Percentiles rank a stretch among this genome's conserved stretches.
These are phyloP conservation scores for Platanthera guangdongensis DNA, from an alignment of 106 monocot genomes.

Conservation along the genomic window DNA sequence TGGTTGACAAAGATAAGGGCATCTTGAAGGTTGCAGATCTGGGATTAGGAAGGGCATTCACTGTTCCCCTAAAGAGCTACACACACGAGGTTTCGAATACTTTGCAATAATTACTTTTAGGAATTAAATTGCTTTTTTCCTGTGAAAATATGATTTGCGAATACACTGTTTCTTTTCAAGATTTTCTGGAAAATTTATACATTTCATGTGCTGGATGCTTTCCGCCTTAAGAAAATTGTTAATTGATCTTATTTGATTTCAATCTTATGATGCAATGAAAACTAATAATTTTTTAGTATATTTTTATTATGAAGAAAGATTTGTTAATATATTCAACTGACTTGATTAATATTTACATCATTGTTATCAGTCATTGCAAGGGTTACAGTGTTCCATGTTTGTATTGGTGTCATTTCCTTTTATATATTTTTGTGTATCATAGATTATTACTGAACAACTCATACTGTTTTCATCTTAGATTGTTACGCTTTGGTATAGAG, in stretches of 20 bases:
- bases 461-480: constrained; percentile 33
- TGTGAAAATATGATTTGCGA: not conserved
- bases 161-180: no score
- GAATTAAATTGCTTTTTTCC: not conserved
- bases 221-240: not conserved
- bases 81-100: constrained; percentile 72
- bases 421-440: not conserved
- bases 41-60: constrained; percentile 91
- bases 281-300: not conserved
- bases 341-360: no score
- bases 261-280: not conserved
- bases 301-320: not conserved
- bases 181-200: not conserved
- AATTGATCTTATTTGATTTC: not conserved
- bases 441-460: constrained; percentile 1
- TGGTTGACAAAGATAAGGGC: constrained; percentile 93
- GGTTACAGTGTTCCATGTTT: no score
- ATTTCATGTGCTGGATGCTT: not conserved
- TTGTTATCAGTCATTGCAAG: no score
- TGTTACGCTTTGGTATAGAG: constrained; percentile 99
- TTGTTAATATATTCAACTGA: no score
- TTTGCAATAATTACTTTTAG: not conserved
- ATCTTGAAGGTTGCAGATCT: constrained; percentile 94
- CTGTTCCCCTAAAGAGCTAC: constrained; percentile 88
- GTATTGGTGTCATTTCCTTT: not conserved